Conservation (phyloP, 768 basidiomycete species). For the Pleurotus citrinopileatus region DNA sequence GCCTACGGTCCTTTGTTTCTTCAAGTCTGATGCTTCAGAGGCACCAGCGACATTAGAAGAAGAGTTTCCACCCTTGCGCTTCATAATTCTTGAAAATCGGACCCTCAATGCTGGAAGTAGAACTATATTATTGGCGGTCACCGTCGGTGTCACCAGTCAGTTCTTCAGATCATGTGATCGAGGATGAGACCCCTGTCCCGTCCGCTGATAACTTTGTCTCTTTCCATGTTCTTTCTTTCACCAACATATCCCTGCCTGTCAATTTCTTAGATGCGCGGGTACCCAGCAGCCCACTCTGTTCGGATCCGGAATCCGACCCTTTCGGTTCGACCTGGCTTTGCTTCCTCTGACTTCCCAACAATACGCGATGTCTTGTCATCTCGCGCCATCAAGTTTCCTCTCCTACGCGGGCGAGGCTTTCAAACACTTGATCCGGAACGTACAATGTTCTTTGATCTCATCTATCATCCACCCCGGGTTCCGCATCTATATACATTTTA, state of each 20-base stretch:
- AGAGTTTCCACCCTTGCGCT: not conserved
- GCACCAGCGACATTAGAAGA: not conserved
- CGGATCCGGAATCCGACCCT: too few species aligned
- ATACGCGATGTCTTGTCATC: not conserved
- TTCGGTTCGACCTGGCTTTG: not conserved
- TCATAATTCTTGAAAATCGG: not conserved
- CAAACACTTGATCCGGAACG: not conserved
- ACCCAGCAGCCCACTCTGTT: too few species aligned
- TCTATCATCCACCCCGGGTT: not conserved
- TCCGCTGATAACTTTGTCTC: too few species aligned
- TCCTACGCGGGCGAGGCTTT: not conserved
- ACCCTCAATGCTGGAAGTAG: not conserved
- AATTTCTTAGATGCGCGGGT: too few species aligned
- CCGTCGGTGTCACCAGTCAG: too few species aligned
- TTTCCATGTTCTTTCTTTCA: too few species aligned
- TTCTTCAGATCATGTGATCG: too few species aligned
- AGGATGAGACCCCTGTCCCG: too few species aligned
- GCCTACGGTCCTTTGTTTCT: conserved; percentile 18
- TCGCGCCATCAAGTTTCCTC: not conserved
- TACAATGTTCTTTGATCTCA: not conserved
- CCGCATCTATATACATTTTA: not conserved
- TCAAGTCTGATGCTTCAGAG: conserved; percentile 13
- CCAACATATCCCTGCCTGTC: too few species aligned
- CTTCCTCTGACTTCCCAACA: not conserved
- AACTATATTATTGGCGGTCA: not conserved